phyloP scores from a whole-genome alignment of 768 basidiomycete genomes.

The Dioszegia hungarica region DNA sequence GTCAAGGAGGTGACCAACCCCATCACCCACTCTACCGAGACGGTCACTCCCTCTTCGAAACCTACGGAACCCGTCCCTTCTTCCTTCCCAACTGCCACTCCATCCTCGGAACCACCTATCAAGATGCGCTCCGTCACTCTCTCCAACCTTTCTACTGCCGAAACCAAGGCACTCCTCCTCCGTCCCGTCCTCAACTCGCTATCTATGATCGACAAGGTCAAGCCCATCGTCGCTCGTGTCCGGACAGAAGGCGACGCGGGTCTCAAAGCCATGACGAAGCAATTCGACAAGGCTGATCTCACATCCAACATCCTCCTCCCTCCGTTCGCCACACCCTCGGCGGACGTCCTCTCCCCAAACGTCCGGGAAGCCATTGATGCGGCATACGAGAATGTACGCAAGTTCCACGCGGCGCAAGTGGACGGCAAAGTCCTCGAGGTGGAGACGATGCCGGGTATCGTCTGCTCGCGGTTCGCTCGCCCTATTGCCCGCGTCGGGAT shows the following conservation, averaged over 20 bases:
- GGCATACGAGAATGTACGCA: slow-evolving; percentile 85
- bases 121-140: slow-evolving; percentile 73
- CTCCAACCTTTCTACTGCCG: slow-evolving; percentile 50
- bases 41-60: slow-evolving; percentile 29
- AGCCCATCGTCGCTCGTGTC: slow-evolving; percentile 87
- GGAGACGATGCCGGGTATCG: slow-evolving; percentile 96
- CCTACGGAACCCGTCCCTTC: slow-evolving; percentile 44
- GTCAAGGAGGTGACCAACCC: not conserved
- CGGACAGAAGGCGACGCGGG: slow-evolving; percentile 78
- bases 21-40: slow-evolving; percentile 13
- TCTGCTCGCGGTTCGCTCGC: slow-evolving; percentile 88
- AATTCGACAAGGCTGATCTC: slow-evolving; percentile 80
- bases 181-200: slow-evolving; percentile 81
- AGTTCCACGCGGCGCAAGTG: slow-evolving; percentile 87
- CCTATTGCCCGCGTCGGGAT: slow-evolving; percentile 94
- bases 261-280: slow-evolving; percentile 80
- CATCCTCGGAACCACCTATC: slow-evolving; percentile 52
- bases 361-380: slow-evolving; percentile 78
- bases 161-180: slow-evolving; percentile 67
- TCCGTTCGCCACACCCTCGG: slow-evolving; percentile 65
- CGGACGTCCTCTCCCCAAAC: slow-evolving; percentile 45
- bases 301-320: slow-evolving; percentile 67
- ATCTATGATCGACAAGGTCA: slow-evolving; percentile 88
- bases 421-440: slow-evolving; percentile 67
- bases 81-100: slow-evolving; percentile 28